Evolutionary conservation across 768 basidiomycete species (phyloP), one percentile per base, ranked within the genome.

Genomic region (Leccinum ochraceum): DNA sequence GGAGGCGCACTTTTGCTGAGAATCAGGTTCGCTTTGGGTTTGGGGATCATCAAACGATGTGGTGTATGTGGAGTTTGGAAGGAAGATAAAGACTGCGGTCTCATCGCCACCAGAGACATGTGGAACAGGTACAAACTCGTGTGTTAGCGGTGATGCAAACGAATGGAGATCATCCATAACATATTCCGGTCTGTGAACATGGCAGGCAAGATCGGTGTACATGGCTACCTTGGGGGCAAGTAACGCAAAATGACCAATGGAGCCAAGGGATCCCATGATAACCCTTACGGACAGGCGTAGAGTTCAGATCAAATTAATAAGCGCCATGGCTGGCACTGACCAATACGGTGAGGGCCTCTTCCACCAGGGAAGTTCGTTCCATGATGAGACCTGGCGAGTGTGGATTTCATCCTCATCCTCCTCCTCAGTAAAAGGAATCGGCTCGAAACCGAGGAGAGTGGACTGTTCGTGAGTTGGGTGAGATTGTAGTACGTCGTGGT

Each of bases 201-300:
- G 80, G 70, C 92, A 94, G 20, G 80, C 89, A 11, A 93, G 83
- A 24, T 80, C 70, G n/a, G 88, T 90, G 72, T 86, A 90, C 49
- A 94, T 76, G 69, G 91, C 87, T 52, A 93, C 80, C 52, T 83
- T 82, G 8, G 92, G 89, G 0, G 90, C 91, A 8, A 87, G 66
- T 0, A 86, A 83, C 3, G 85, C 78, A 4, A 84, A 73, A 69
- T 75, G 79, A 3, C 84, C 86, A 8, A 86, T 78, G 3, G 86
- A 77, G 11, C 80, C 74, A 53, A 92, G 70, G 13, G 87, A 85
- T 26, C 79, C 68, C 13, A 74, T 69, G 14, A 92, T 63, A 42
- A 90, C 69, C 90, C 92, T 93, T 67, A 49, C 34, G 14, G 34
- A 22, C 24, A 55, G 14, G 42, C 37, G 10, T 56, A 16, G 22